Evolutionary conservation across 2,329 filamentous ascomycete genomes (phyloP), one percentile per base, ranked within the genome.

Genomic region (Fusarium setosum): DNA sequence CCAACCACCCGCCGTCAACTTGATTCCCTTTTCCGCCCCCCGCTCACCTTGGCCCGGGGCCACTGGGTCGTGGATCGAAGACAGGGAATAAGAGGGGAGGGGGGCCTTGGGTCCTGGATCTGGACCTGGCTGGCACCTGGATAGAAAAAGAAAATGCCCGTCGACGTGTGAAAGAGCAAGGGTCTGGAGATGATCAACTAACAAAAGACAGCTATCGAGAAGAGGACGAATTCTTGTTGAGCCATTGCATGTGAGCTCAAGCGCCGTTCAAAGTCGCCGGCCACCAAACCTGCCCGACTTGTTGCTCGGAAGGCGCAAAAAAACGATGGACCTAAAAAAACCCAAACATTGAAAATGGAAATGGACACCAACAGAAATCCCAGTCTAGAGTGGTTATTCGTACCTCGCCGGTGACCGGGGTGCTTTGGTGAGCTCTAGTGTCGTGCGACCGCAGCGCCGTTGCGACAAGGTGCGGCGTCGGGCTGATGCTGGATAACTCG

Each of bases 401-500:
- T 71, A 47, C 64, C 49, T 67, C 49, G 47, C 60, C 66, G 32
- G 35, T 48, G 63, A 64, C 69, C 61, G 58, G 64, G 67, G 58
- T 59, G 50, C 45, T 38, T 32, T 44, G 54, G 58, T 44, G 35
- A 44, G 29, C 18, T 50, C 31, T 47, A 45, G 60, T 63, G 67
- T 61, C 65, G 62, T 63, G 69, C 65, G 67, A 71, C 69, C 57
- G 55, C 67, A 69, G 56, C 59, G 49, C 68, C 66, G 69, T 71
- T 71, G 63, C 55, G 55, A 69, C 65, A 69, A 57, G 68, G 56
- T 53, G 61, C 50, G 21, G 50, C 49, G 61, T 37, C 47, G 40
- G 61, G 54, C 54, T 63, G 51, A 45, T 54, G 42, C 45, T 62
- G 53, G 20, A 65, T 49, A 45, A 45, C 35, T 59, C 23, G 48